Conservation (phyloP, 148 eudicot species). For the Tetragonia tetragonoides region DNA sequence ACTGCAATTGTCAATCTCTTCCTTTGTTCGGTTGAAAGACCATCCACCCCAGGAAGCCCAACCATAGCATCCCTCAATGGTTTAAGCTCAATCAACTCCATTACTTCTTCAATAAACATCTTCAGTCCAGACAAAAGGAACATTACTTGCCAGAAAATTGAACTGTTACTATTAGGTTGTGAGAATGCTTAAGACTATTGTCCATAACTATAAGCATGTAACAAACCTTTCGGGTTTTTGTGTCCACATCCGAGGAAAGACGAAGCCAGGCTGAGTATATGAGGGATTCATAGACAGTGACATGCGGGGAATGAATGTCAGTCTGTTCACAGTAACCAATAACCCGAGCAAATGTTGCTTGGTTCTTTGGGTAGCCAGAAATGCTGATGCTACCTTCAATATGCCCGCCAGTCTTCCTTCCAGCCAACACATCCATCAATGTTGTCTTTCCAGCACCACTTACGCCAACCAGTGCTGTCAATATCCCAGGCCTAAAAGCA, state of each 20-base stretch:
- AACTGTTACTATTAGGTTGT: neutral
- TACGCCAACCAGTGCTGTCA: constrained; percentile 80
- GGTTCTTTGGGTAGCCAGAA: constrained; percentile 67
- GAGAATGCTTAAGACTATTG: neutral
- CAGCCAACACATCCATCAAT: constrained; percentile 71
- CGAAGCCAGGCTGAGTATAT: constrained; percentile 76
- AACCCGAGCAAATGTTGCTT: constrained; percentile 65
- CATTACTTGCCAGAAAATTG: neutral
- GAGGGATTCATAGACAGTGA: constrained; percentile 72
- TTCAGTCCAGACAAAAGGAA: constrained; percentile 6
- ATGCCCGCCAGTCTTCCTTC: constrained; percentile 68
- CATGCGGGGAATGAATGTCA: constrained; percentile 71
- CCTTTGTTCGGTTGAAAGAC: constrained; percentile 76
- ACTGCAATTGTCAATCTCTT: constrained; percentile 80
- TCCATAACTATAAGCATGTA: neutral
- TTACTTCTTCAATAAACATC: constrained; percentile 48
- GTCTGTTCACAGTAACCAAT: constrained; percentile 76
- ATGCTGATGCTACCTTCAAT: constrained; percentile 53
- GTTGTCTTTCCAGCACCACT: constrained; percentile 84
- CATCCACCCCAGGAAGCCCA: constrained; percentile 73
- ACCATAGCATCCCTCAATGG: constrained; percentile 59
- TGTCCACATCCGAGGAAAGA: constrained; percentile 46
- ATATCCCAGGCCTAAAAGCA: constrained; percentile 63
- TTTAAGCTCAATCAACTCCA: constrained; percentile 47
- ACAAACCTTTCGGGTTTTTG: constrained; percentile 46